Evolutionary conservation across 306 rosid genomes (phyloP), one percentile per base, ranked within the genome.

Genomic region (Hippophae rhamnoides): DNA sequence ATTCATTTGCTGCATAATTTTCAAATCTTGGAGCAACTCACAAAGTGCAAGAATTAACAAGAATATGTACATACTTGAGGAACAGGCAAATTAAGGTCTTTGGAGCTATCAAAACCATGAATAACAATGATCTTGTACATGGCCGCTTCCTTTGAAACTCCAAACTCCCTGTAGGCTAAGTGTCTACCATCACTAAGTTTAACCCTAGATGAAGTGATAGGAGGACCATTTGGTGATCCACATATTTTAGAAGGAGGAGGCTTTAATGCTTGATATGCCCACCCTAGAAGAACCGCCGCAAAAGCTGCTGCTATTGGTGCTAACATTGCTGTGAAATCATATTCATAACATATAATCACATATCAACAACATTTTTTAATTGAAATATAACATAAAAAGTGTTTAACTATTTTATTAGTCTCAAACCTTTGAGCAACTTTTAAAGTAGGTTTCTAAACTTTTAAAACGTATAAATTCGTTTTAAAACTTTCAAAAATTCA

Each of bases 101-200:
- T 90, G 69, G 90, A 79, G 76, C 52, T 45, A 51, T 7, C 38
- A 67, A 41, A 84, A 66, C 95, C 95, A 67, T 90, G 97, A 61
- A 68, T 14, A 38, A 79, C 58, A 53, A 86, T 81, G 72, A 84
- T 86, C 77, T 79, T 90, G 82, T 77, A 64, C 61, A 57, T 71
- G 7, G 95, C 94, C 56, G 73, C 77, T 52, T 84, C 84, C 66
- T 81, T 90, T 1, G 81, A 72, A 73, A 82, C 83, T 53, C 97
- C 97, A 4, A 47, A 56, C 65, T 84, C 90, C 27, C 78, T 27
- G 75, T 90, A 87, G 57, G 97, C 89, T 82, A 90, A 82, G 72
- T 82, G 76, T 62, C 95, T 81, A 1, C 94, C 90, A 69, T 82
- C 89, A 38, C 72, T 59, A 71, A 87, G 94, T 55, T 70, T 84